Evolutionary conservation across 2,329 filamentous ascomycete species (phyloP), one percentile per base, ranked within the genome.

Genomic region (Phialophora macrospora): DNA sequence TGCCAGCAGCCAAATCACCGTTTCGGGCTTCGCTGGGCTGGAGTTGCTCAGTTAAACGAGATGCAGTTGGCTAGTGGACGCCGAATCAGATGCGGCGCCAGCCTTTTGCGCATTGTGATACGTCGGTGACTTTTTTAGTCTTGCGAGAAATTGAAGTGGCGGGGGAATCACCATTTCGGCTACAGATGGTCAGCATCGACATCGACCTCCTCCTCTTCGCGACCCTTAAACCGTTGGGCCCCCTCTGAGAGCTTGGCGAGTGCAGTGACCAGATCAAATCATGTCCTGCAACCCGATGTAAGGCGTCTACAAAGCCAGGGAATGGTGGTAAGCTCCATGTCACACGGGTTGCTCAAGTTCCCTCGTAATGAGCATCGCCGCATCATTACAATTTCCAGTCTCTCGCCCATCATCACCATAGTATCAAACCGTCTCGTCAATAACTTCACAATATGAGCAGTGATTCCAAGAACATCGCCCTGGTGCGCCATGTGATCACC

Each of bases 1-100:
- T 34, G 24, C 34, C 22, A 20, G 28, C 28, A 20, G 28, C n/a
- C 28, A 34, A 28, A 17, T 17, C 4, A 34, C 8, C 30, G 56
- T 58, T 58, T 58, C 34, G 9, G 55, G 41, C n/a, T 28, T 11
- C 17, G 38, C 24, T 32, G 44, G 30, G 55, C 55, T 46, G 24
- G 34, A 58, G n/a, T 44, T 9, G 55, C 55, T 7, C 3, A 51
- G 12, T 9, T 17, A 51, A 51, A 22, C 48, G 48, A 51, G 24
- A 51, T 51, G 24, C 22, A 17, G 2, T 3, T 26, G 22, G 24
- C 48, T 51, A 14, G 24, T 17, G 9, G 9, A 3, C 48, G 20
- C 8, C 48, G 8, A 51, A 51, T 51, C 12, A 26, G 48, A 28
- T 4, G 5, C 38, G 38, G 9, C 14, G 38, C 38, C 38, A n/a